These are phyloP conservation scores for Crucihimalaya himalaica DNA, from an alignment of 345 rosid genomes.

Conservation along the genomic window DNA sequence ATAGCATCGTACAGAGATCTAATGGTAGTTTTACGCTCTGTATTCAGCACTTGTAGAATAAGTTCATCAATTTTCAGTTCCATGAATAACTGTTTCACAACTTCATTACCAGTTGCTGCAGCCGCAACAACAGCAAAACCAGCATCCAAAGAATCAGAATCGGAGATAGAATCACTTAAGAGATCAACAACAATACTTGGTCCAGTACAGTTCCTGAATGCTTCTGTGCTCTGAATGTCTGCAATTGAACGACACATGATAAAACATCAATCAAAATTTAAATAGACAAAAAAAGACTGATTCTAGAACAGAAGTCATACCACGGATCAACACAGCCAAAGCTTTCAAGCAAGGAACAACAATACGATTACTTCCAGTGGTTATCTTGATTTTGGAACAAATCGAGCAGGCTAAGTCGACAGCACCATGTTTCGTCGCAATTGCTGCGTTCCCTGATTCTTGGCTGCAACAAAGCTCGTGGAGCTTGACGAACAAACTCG, in stretches of 20 bases:
- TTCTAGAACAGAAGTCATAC: slow-evolving; percentile 41
- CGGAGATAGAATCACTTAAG: slow-evolving; percentile 49
- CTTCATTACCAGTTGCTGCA: slow-evolving; percentile 83
- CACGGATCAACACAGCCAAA: slow-evolving; percentile 59
- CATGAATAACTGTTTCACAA: slow-evolving; percentile 78
- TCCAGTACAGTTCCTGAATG: slow-evolving; percentile 58
- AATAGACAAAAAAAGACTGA: background rate
- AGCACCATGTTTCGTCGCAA: slow-evolving; percentile 68
- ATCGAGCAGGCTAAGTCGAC: slow-evolving; percentile 63
- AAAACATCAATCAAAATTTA: background rate
- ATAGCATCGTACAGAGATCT: slow-evolving; percentile 72
- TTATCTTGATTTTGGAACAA: slow-evolving; percentile 52
- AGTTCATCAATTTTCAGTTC: slow-evolving; percentile 78
- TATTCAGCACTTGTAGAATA: slow-evolving; percentile 59
- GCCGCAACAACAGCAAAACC: slow-evolving; percentile 75
- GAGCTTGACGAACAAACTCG: slow-evolving; percentile 50
- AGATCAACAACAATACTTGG: slow-evolving; percentile 55
- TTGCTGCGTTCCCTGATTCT: slow-evolving; percentile 60
- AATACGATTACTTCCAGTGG: slow-evolving; percentile 16
- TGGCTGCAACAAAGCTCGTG: slow-evolving; percentile 46
- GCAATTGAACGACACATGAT: slow-evolving; percentile 27
- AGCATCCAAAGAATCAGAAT: slow-evolving; percentile 50
- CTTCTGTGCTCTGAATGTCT: slow-evolving; percentile 77
- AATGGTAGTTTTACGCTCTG: slow-evolving; percentile 45
- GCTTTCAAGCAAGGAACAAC: slow-evolving; percentile 61